Base-by-base conservation (phyloP, 2,329 filamentous ascomycete genomes). In the Lachnellula suecica region DNA sequence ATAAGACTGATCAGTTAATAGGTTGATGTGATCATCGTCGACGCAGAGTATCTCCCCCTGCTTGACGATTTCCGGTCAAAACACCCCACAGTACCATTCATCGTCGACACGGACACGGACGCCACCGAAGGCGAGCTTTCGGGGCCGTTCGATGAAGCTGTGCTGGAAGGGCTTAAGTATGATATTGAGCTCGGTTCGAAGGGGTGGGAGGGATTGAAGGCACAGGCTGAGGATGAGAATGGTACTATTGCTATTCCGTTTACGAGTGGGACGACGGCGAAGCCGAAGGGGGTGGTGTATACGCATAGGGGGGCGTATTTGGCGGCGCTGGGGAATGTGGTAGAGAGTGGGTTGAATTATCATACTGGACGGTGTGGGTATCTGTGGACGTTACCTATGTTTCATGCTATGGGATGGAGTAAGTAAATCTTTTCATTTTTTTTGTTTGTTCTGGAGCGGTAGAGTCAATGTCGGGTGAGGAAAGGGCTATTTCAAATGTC, bases 381-480 rank as follows among this genome's bases (percentile, higher is more conserved):
- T 72, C 77, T 96, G 8, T 96, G 91, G 91, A 97, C 89, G 3
- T 74, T 97, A 24, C 93, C 93, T 0, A 91, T 97, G 91, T 87
- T 87, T 62, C 84, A 87, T 62, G 83, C 84, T 27, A 74, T 84
- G 45, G 84, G 80, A n/a, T 66, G 64, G 64, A 62, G 60, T 62
- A 53, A 54, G 58, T 60, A n/a, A 8, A 5, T 23, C 20, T 35
- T 35, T 37, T 51, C 42, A 31, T 40, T 42, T 19, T 37, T 44
- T 31, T 43, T 22, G 19, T 3, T 6, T 10, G 22, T 17, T 24
- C 19, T 17, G 13, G 31, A 24, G 10, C 4, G 9, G 11, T 35
- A 6, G 20, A 25, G 23, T 43, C 17, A n/a, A 27, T 47, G 37
- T 51, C 42, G 47, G 47, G 50, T 48, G 41, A 52, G 38, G 13